These are phyloP conservation scores for Parathielavia hyrcaniae DNA, from an alignment of 495 filamentous ascomycete genomes.

Conservation along the genomic window DNA sequence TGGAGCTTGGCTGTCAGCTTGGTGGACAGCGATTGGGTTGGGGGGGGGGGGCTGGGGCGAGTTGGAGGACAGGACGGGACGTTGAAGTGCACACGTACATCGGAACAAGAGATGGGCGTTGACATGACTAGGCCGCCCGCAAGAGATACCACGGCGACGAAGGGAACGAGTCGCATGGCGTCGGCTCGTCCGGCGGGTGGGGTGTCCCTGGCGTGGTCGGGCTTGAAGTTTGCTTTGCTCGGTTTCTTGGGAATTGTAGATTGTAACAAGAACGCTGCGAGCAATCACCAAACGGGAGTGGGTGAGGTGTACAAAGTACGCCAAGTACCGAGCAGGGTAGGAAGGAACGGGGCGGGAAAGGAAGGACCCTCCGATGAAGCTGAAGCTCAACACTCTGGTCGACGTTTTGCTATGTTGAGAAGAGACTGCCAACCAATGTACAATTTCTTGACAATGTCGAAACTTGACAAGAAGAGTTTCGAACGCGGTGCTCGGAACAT, in stretches of 20 bases:
- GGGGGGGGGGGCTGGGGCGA: background rate
- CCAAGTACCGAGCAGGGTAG: no score
- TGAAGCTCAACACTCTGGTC: no score
- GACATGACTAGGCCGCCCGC: slow-evolving; percentile 18
- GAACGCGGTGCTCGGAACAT: no score
- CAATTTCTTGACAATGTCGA: no score
- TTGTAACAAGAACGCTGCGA: background rate
- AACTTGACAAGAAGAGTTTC: no score
- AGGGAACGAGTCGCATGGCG: background rate
- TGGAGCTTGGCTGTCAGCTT: slow-evolving; percentile 14
- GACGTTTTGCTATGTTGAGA: no score
- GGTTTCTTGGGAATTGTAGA: background rate
- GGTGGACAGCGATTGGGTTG: slow-evolving; percentile 13
- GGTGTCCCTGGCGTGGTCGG: background rate
- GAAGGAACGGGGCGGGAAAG: no score
- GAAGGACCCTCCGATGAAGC: no score
- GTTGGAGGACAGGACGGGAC: background rate
- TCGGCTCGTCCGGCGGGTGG: background rate
- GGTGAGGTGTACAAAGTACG: no score
- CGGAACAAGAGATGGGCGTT: slow-evolving; percentile 35
- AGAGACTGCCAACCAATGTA: no score
- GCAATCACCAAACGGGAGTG: no score
- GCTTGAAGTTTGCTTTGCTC: background rate
- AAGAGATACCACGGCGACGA: slow-evolving; percentile 22
- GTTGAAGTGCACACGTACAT: slow-evolving; percentile 24